These are phyloP conservation scores for Pseudozyma sp. DNA, from an alignment of 1,284 basidiomycete species.

Conservation along the genomic window DNA sequence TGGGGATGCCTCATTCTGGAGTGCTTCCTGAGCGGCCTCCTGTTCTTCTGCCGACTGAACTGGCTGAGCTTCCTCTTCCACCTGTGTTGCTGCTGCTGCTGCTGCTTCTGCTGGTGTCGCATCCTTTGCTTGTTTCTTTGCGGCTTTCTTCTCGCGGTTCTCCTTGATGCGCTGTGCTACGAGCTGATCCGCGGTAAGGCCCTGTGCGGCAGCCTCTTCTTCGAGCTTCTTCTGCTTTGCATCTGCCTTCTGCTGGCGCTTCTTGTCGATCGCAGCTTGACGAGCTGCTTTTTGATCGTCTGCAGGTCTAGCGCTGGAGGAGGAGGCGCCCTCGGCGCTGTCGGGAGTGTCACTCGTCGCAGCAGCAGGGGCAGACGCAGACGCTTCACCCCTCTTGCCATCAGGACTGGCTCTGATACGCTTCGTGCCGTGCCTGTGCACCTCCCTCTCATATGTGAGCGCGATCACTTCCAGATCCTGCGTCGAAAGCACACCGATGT, in stretches of 20 bases:
- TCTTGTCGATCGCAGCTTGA: conserved; percentile 45
- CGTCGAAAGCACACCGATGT: conserved; percentile 90
- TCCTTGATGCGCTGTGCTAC: conserved; percentile 37
- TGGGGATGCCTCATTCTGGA: neutral
- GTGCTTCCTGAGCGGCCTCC: conserved; percentile 34
- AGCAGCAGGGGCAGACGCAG: conserved; percentile 4
- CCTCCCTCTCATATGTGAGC: conserved; percentile 83
- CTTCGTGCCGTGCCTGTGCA: conserved; percentile 72
- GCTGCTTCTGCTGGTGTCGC: conserved; percentile 9
- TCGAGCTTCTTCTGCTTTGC: conserved; percentile 37
- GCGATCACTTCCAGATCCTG: conserved; percentile 93
- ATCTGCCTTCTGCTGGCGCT: conserved; percentile 37
- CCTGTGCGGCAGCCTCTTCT: conserved; percentile 28
- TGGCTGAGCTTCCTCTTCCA: conserved; percentile 1
- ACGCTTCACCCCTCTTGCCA: conserved; percentile 53
- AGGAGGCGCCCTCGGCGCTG: conserved; percentile 18
- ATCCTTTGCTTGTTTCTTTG: conserved; percentile 39
- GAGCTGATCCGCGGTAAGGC: conserved; percentile 37
- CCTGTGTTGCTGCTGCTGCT: conserved; percentile 1
- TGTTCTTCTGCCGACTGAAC: neutral
- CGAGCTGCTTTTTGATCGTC: conserved; percentile 22
- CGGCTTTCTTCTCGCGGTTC: conserved; percentile 40
- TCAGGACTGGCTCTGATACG: conserved; percentile 72
- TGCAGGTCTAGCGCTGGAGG: neutral
- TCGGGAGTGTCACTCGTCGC: conserved; percentile 9